Evolutionary conservation across 2,329 filamentous ascomycete genomes (phyloP), one percentile per base, ranked within the genome.

Genomic region (Penicillium rolfsii): DNA sequence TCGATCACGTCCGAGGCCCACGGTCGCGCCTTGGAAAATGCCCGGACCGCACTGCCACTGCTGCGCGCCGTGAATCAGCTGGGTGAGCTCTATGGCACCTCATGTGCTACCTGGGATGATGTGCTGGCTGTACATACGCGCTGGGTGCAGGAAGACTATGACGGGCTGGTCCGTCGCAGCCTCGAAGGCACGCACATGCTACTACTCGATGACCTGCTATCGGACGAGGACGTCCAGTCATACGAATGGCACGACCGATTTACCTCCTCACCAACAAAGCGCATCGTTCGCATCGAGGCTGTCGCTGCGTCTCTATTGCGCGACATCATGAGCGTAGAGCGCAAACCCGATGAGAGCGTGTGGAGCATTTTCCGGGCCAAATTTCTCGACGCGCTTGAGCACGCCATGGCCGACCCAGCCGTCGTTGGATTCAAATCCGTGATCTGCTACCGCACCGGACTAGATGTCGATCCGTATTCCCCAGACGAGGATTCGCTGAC

Each of bases 401-500:
- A 81, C 1, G 83, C 85, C 2, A 81, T 93, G 28, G 78, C 81
- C 0, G 88, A 95, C 70, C 78, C 84, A 0, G 83, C 88, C 19
- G 87, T 96, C 1, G 90, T 86, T 1, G 91, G 85, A 2, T 96
- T 96, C 83, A 95, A 96, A 75, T 91, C 88, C 1, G 87, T 93
- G 52, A 86, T 96, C 58, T 94, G 91, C 76, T 95, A 95, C 73
- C 84, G 91, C 14, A 91, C 88, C 0, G 91, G 91, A 0, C 80
- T 93, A 5, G 84, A 85, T 41, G 80, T 94, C 16, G 77, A 83
- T n/a, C 71, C 82, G 7, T 77, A 83, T 56, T 73, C 81, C 1
- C 78, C 80, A 1, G 79, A 79, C 11, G 71, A 77, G 26, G 77
- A 76, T 1, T n/a, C 59, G 0, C 40, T 74, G 7, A 67, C 71